Conservation (phyloP, 1,284 basidiomycete species). For the Psilocybe mexicana region DNA sequence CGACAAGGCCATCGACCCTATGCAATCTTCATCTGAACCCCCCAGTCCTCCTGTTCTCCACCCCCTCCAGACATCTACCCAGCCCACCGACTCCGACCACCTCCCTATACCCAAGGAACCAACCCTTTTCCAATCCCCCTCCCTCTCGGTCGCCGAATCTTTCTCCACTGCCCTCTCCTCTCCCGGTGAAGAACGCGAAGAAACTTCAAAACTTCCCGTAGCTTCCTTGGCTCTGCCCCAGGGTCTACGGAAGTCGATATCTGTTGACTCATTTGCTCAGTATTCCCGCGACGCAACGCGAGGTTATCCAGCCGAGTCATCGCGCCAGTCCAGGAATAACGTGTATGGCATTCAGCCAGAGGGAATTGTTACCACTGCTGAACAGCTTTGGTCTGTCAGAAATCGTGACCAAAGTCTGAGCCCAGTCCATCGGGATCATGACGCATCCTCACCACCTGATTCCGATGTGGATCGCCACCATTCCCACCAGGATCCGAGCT, state of each 20-base stretch:
- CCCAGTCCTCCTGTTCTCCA: slow-evolving; percentile 25
- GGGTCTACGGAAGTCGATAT: slow-evolving; percentile 67
- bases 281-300: slow-evolving; percentile 42
- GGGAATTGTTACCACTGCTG: background rate
- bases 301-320: slow-evolving; percentile 18
- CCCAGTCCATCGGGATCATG: slow-evolving; percentile 43
- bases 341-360: background rate
- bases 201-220: slow-evolving; percentile 14
- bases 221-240: slow-evolving; percentile 33
- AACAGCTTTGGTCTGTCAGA: slow-evolving; percentile 39
- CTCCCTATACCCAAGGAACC: slow-evolving; percentile 12
- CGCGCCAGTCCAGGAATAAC: slow-evolving; percentile 3
- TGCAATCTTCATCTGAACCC: slow-evolving; percentile 24
- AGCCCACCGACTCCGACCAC: slow-evolving; percentile 1
- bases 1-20: slow-evolving; percentile 9
- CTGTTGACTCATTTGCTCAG: slow-evolving; percentile 70
- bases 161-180: slow-evolving; percentile 33
- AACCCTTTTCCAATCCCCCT: slow-evolving; percentile 22
- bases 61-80: slow-evolving; percentile 24
- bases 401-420: slow-evolving; percentile 58
- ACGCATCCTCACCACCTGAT: slow-evolving; percentile 42
- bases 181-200: slow-evolving; percentile 17
- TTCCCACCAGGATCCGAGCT: slow-evolving; percentile 26
- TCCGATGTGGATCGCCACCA: slow-evolving; percentile 58
- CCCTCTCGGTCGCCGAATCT: slow-evolving; percentile 33